A percentile compares a stretch with the other conserved stretches of the same genome.
phyloP scores from a whole-genome alignment of 2,329 filamentous ascomycete genomes.

The Arthrobotrys iridis region DNA sequence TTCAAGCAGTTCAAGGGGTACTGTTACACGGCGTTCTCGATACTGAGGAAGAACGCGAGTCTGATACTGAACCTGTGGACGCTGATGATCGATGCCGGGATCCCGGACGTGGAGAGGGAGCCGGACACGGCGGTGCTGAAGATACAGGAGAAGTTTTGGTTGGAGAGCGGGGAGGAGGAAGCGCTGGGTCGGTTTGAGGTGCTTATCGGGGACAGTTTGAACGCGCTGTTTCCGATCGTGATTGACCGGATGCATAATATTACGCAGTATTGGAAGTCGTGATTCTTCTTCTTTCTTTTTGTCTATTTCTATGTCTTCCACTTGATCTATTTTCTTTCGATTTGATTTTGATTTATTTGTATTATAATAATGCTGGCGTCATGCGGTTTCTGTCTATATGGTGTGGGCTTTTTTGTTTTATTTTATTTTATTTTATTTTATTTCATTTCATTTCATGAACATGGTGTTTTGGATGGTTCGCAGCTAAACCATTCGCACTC shows the following conservation, averaged over 20 bases:
- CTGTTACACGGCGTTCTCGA: constrained; percentile 92
- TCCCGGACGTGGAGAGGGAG: constrained; percentile 91
- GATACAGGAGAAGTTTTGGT: constrained; percentile 90
- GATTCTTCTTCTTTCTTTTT: constrained; percentile 48
- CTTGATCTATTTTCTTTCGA: not conserved
- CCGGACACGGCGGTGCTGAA: constrained; percentile 94
- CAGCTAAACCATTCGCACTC: too few species aligned
- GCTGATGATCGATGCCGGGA: constrained; percentile 96
- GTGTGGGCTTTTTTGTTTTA: not conserved
- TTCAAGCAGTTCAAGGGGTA: constrained; percentile 94
- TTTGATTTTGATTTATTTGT: not conserved
- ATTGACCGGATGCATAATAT: constrained; percentile 95
- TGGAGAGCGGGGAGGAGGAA: constrained; percentile 91
- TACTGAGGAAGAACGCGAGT: constrained; percentile 86
- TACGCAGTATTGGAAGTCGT: constrained; percentile 89
- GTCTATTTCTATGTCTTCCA: not conserved
- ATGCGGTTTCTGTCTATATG: not conserved
- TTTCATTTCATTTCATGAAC: too few species aligned
- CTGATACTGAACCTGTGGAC: constrained; percentile 95
- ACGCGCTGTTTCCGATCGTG: constrained; percentile 88
- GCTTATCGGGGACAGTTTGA: constrained; percentile 88
- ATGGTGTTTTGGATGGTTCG: too few species aligned
- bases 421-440: too few species aligned
- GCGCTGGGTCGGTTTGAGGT: constrained; percentile 87
- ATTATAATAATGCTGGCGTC: not conserved